Evolutionary conservation across 169 alveolate species (phyloP).

Genomic region (Neospora caninum): DNA sequence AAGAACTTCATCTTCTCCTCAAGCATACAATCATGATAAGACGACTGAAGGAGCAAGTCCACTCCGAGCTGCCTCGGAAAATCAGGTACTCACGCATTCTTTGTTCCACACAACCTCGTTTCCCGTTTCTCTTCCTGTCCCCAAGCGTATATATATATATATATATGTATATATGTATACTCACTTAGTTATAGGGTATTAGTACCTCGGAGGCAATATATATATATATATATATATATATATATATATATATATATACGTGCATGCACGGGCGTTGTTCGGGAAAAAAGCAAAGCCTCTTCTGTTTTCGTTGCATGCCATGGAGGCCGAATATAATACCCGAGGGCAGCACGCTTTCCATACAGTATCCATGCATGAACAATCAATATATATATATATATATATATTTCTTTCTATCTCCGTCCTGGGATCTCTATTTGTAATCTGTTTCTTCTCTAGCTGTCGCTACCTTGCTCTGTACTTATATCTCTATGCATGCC

Average conservation of each 20-base stretch:
- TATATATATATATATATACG: background rate
- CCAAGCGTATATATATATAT: background rate
- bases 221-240: background rate
- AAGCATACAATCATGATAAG: constrained; percentile 88
- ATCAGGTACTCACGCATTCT: background rate
- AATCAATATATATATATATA: no score
- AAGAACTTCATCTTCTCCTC: constrained; percentile 80
- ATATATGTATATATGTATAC: background rate
- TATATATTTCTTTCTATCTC: no score
- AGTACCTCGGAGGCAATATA: background rate
- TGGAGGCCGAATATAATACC: no score
- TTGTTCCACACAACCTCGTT: background rate
- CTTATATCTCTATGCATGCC: no score
- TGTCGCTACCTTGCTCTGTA: no score
- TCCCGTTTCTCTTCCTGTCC: constrained; percentile 11
- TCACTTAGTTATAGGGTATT: background rate
- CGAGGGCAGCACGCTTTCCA: no score
- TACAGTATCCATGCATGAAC: no score
- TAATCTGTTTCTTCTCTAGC: no score
- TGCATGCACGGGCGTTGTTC: background rate
- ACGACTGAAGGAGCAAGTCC: constrained; percentile 93
- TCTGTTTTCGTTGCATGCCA: no score
- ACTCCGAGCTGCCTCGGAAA: constrained; percentile 93
- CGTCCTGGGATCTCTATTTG: no score
- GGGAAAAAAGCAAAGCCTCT: no score